Percentiles rank a stretch among this genome's conserved stretches.
phyloP scores from a whole-genome alignment of 139 green algal species.

The Chlorokybus atmophyticus region DNA sequence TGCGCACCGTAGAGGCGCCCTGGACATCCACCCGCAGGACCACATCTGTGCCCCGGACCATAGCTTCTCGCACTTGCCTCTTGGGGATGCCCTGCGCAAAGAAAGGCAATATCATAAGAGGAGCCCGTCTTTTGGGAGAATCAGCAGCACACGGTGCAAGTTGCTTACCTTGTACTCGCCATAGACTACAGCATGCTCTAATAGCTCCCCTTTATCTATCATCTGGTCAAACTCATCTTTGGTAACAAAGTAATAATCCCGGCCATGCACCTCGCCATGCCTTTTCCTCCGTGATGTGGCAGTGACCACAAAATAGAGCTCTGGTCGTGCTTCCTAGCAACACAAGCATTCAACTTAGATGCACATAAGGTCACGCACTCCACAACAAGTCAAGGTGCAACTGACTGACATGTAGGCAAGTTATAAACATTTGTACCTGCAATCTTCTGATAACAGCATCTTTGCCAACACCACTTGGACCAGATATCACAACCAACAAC shows the following conservation, averaged over 20 bases:
- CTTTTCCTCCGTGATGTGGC: slow-evolving; percentile 69
- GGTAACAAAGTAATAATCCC: slow-evolving; percentile 87
- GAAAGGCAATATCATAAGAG: not conserved
- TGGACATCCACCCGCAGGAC: slow-evolving; percentile 87
- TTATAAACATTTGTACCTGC: too few relatives aligned
- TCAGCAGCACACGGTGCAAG: too few relatives aligned
- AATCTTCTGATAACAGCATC: slow-evolving; percentile 70
- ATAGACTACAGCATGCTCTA: slow-evolving; percentile 92
- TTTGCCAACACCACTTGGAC: slow-evolving; percentile 87
- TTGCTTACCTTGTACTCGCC: slow-evolving; percentile 74
- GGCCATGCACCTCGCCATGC: slow-evolving; percentile 62
- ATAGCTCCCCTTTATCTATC: slow-evolving; percentile 57
- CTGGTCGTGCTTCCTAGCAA: slow-evolving; percentile 30
- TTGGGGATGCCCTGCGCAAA: slow-evolving; percentile 65
- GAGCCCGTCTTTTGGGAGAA: too few relatives aligned
- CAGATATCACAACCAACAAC: slow-evolving; percentile 71
- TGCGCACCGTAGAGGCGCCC: slow-evolving; percentile 62
- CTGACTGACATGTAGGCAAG: too few relatives aligned
- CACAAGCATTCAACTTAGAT: too few relatives aligned
- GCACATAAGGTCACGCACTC: too few relatives aligned
- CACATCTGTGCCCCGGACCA: slow-evolving; percentile 64
- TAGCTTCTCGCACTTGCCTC: slow-evolving; percentile 34
- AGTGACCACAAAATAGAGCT: slow-evolving; percentile 90
- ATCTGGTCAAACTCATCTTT: slow-evolving; percentile 72
- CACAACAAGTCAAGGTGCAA: too few relatives aligned